Evolutionary conservation across 192 early-diverging fungal species (phyloP), one percentile per base, ranked within the genome.

Genomic region (Coemansia aciculifera): DNA sequence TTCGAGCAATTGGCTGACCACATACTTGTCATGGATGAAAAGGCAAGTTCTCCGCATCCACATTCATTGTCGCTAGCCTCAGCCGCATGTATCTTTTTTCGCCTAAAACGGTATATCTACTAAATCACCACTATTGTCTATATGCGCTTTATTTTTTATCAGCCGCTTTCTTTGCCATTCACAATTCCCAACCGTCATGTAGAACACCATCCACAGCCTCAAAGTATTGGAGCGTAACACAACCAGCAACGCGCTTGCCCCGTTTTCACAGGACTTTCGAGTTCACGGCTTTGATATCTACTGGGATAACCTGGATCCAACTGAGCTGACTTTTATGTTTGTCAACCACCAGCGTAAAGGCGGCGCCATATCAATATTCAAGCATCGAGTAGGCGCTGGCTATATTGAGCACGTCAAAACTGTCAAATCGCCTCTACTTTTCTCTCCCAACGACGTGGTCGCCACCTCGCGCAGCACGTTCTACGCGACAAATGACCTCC

Each of bases 301-400:
- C 69, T 81, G 83, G 61, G 77, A 79, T 39, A 61, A 63, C 42
- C 27, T 71, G 9, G 68, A 74, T 3, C 83, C 86, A 2, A 74
- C 40, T 2, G 78, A 85, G 31, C 69, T 86, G 24, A 84, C 83
- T 21, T 71, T 89, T 59, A 86, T 87, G 74, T 63, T 83, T 43
- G 73, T 89, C 34, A 89, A 89, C 72, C 88, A 89, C 67, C 85
- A 82, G 73, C 77, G 74, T 10, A 66, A 75, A 6, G 85, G 86
- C 19, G 75, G 73, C 46, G 86, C 77, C 9, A 60, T 89, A 27
- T 86, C 86, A 46, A 84, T 86, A 63, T 82, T 89, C 48, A 77
- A 72, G 43, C 86, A 89, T 46, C 67, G 11, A 3, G 59, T 87
- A 19, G 79, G 85, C 3, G 68, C 76, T 7, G 54, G 66, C 21